Base-by-base conservation (phyloP, 2,329 filamentous ascomycete species). In the Colletotrichum sp. region DNA sequence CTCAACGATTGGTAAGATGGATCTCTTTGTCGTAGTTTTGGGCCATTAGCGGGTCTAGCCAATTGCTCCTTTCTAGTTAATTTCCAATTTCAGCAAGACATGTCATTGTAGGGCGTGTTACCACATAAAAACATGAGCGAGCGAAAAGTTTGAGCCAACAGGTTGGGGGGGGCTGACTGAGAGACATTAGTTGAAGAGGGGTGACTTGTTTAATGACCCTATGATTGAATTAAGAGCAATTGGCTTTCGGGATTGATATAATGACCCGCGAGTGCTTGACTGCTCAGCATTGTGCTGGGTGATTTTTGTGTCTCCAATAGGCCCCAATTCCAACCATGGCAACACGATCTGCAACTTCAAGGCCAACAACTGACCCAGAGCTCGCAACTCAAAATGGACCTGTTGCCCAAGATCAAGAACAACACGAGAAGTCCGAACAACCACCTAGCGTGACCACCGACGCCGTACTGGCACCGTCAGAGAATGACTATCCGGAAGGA, bases 401-500 rank as follows among this genome's bases (percentile, higher is more conserved):
- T 8, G 12, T 9, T 12, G 18, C 15, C 9, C 57, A 18, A 28
- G 4, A 32, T 1, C 26, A 3, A 18, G 57, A 18, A 21, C 18
- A n/a, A 2, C 12, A 18, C 0, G 38, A 52, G 18, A 52, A 68
- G 16, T 36, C 15, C 4, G 21, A n/a, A 12, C 13, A 4, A 6
- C 18, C 7, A 28, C 6, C 21, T 6, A 13, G 38, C 3, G 13
- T 30, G 10, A 9, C 24, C 3, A 5, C 26, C 4, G 58, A 70
- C 9, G 77, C 48, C 67, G 81, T 61, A 6, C 4, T 21, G 3
- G 15, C 26, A 2, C 12, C 48, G 21, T 21, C 18, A 21, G 83
- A 87, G 18, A 87, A 90, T 75, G 89, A 89, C 2, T 97, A 96
- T 80, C 96, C 96, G 0, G 96, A 98, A 86, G 96, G 96, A 63